phyloP scores from a whole-genome alignment of 805 yeast species.

The Lipomyces yamanashiensis region DNA sequence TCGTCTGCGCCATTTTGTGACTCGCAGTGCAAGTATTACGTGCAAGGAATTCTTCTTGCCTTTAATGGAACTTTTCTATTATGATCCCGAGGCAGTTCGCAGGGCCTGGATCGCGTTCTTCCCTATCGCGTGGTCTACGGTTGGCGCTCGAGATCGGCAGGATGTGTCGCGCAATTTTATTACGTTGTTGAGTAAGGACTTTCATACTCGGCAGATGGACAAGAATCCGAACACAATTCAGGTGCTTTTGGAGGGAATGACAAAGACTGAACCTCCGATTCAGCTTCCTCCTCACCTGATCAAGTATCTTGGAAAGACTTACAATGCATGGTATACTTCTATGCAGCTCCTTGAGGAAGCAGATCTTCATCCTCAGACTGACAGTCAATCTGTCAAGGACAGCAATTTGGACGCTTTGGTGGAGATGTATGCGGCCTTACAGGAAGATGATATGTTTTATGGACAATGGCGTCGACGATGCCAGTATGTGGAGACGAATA shows the following conservation, averaged over 20 bases:
- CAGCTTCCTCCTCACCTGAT: conserved; percentile 93
- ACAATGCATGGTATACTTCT: conserved; percentile 89
- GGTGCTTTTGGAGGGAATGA: conserved; percentile 79
- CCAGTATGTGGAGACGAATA: conserved; percentile 87
- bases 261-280: conserved; percentile 60
- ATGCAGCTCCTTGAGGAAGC: conserved; percentile 81
- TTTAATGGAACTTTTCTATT: conserved; percentile 77
- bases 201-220: conserved; percentile 88
- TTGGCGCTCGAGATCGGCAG: conserved; percentile 77
- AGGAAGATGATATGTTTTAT: conserved; percentile 95
- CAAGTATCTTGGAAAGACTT: conserved; percentile 83
- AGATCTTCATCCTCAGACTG: conserved; percentile 60
- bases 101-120: conserved; percentile 82
- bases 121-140: conserved; percentile 75
- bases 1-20: conserved; percentile 37
- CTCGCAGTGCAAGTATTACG: conserved; percentile 42
- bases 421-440: conserved; percentile 83
- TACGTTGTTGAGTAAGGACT: conserved; percentile 81
- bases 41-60: conserved; percentile 72
- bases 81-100: conserved; percentile 77
- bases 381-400: conserved; percentile 76
- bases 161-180: conserved; percentile 85
- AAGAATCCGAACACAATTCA: conserved; percentile 85
- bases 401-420: conserved; percentile 87
- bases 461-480: conserved; percentile 98